Evolutionary conservation across 768 basidiomycete species (phyloP).

Genomic region (Suillus ampliporus): DNA sequence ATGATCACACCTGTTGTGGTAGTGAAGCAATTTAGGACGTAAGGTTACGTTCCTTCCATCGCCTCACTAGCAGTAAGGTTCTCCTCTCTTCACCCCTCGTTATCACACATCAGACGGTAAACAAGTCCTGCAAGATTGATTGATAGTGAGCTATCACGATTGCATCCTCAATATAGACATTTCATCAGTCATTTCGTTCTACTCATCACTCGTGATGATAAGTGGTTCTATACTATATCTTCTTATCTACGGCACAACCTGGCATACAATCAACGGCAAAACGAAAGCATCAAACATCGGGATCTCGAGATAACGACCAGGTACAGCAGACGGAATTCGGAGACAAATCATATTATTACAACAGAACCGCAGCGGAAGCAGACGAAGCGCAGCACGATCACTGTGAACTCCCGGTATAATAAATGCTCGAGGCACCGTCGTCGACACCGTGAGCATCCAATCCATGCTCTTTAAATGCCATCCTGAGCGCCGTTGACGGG

Average conservation of each 20-base stretch:
- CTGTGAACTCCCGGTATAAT: background rate
- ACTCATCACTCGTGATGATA: too few species aligned
- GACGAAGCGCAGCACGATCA: background rate
- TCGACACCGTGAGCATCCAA: background rate
- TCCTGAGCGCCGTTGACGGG: conserved; percentile 7
- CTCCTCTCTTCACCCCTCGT: background rate
- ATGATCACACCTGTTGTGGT: background rate
- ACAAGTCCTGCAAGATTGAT: background rate
- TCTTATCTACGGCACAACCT: background rate
- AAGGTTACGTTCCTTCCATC: background rate
- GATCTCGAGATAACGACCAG: background rate
- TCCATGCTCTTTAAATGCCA: conserved; percentile 5
- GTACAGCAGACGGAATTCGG: background rate
- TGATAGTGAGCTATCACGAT: background rate
- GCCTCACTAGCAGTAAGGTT: background rate
- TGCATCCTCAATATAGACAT: background rate
- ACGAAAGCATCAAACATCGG: background rate
- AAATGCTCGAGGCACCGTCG: background rate
- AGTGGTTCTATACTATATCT: background rate
- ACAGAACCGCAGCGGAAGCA: background rate
- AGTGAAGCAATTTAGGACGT: background rate
- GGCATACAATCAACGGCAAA: conserved; percentile 1
- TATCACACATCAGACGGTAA: background rate
- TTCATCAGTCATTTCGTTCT: background rate
- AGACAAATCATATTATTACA: background rate